These are phyloP conservation scores for Hypoxylon sp. DNA, from an alignment of 2,329 filamentous ascomycete species.

Conservation along the genomic window DNA sequence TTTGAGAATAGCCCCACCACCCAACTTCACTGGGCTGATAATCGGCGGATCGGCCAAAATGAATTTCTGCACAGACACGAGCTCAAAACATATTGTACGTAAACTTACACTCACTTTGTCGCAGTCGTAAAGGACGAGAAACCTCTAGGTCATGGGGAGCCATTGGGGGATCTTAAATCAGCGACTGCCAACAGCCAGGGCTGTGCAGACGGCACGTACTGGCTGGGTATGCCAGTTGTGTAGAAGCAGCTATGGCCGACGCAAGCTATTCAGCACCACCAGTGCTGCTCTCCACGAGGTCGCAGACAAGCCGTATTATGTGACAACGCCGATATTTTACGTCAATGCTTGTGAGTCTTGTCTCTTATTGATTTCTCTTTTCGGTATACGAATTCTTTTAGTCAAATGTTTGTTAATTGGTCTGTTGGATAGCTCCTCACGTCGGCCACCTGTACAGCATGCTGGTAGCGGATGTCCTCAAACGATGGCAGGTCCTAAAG, in stretches of 20 bases:
- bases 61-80: slow-evolving; percentile 25
- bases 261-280: slow-evolving; percentile 47
- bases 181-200: slow-evolving; percentile 39
- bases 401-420: slow-evolving; percentile 42
- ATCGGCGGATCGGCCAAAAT: slow-evolving; percentile 9
- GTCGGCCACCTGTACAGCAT: slow-evolving; percentile 96
- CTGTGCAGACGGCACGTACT: slow-evolving; percentile 32
- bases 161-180: slow-evolving; percentile 40
- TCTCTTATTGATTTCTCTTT: background rate
- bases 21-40: background rate
- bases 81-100: slow-evolving; percentile 2
- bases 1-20: background rate
- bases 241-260: slow-evolving; percentile 35
- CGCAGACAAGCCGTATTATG: slow-evolving; percentile 84
- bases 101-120: background rate
- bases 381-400: background rate
- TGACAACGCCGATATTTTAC: slow-evolving; percentile 98
- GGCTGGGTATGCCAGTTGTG: slow-evolving; percentile 52
- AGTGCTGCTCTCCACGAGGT: slow-evolving; percentile 33
- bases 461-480: slow-evolving; percentile 90
- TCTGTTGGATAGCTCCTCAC: slow-evolving; percentile 78
- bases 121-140: slow-evolving; percentile 8
- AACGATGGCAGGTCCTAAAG: slow-evolving; percentile 88
- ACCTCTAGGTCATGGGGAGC: slow-evolving; percentile 44
- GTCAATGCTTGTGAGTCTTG: slow-evolving; percentile 86